Evolutionary conservation across 2,329 filamentous ascomycete species (phyloP), one percentile per base, ranked within the genome.

Genomic region (Fusarium falciforme): DNA sequence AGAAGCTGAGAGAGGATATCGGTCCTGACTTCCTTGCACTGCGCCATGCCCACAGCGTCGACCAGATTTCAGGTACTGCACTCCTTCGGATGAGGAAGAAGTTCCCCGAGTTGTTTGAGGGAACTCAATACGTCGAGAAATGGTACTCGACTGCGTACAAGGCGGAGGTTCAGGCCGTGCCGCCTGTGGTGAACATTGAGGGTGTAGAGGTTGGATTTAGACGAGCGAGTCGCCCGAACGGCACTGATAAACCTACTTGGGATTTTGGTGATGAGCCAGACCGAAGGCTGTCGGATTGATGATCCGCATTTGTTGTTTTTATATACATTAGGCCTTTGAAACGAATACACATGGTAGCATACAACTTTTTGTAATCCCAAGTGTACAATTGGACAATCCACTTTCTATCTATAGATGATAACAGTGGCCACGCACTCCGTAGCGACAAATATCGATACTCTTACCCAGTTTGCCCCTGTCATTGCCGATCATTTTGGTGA

Each of bases 1-100:
- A 85, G 12, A 74, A 84, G 60, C 80, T 93, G 22, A 85, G 87
- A 22, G 81, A 81, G 40, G 81, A 85, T 36, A 86, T 86, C 67
- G 86, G 87, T 1, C 79, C 82, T 0, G 86, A 88, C 1, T 92
- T 92, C 76, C 87, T 91, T 31, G 81, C 84, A 7, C 78, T 93
- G 61, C 82, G 89, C 5, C 90, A 92, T 75, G 85, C 87, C 57
- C 88, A 92, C 76, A 92, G 89, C 70, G 90, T 93, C 2, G 91
- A 93, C 66, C 89, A 91, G 54, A 90, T 92, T 40, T 90, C 90
- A 1, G 88, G 87, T 54, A 86, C 88, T 2, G 90, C 89, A 9
- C 79, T 93, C 72, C 85, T 84, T 66, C 85, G 85, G 31, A 70
- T 78, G 74, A 69, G 73, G 16, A 40, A 40, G 12, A 54, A 54